Conservation (phyloP, 2,329 filamentous ascomycete species). For the Escovopsis sp. region DNA sequence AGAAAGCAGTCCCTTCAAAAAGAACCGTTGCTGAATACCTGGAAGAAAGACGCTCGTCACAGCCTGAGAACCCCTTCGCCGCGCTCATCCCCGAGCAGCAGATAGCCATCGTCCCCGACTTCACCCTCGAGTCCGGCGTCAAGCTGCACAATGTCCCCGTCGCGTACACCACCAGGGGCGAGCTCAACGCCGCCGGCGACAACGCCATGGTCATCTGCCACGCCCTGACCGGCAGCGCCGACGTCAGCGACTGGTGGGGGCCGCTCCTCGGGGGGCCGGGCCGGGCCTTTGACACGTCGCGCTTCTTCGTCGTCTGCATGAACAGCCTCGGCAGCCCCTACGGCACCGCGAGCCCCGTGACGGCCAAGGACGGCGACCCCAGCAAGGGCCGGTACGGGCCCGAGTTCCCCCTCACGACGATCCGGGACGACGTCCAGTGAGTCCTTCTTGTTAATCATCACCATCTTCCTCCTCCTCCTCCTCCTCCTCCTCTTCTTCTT, state of each 20-base stretch:
- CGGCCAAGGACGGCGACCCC: conserved; percentile 67
- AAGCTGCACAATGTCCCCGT: conserved; percentile 62
- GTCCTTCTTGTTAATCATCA: conserved; percentile 13
- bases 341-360: conserved; percentile 77
- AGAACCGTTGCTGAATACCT: conserved; percentile 46
- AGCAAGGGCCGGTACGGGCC: conserved; percentile 72
- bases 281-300: conserved; percentile 64
- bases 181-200: conserved; percentile 41
- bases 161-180: conserved; percentile 52
- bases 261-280: conserved; percentile 65
- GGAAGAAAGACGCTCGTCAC: conserved; percentile 49
- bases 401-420: conserved; percentile 90
- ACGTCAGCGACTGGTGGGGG: conserved; percentile 82
- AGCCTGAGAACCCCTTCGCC: conserved; percentile 87
- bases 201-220: conserved; percentile 71
- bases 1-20: not conserved
- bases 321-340: conserved; percentile 79
- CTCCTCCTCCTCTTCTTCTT: not conserved
- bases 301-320: conserved; percentile 77
- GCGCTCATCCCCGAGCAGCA: conserved; percentile 76
- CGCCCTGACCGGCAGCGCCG: conserved; percentile 71
- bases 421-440: conserved; percentile 89
- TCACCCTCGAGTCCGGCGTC: conserved; percentile 85
- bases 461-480: not conserved
- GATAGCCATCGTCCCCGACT: conserved; percentile 73